Conservation (phyloP, 2,329 filamentous ascomycete genomes). For the Stagonosporopsis tanaceti region DNA sequence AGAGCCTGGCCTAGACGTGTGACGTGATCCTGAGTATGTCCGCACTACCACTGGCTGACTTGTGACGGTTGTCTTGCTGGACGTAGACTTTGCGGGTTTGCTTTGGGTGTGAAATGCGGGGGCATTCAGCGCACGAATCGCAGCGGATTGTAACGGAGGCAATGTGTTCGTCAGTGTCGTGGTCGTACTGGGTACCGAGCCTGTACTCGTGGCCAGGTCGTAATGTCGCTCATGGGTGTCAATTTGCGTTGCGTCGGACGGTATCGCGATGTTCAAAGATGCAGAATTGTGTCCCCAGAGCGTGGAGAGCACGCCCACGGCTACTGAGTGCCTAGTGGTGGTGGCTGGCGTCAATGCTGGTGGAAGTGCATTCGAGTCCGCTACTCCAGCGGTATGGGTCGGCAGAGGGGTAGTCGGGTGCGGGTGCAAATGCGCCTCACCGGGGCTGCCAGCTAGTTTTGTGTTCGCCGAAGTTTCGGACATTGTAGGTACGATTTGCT, state of each 20-base stretch:
- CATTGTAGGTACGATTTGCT: conserved; percentile 46
- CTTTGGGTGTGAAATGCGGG: conserved; percentile 46
- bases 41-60: conserved; percentile 56
- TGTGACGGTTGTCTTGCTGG: conserved; percentile 49
- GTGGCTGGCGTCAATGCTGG: conserved; percentile 47
- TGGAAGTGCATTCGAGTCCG: conserved; percentile 37
- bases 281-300: conserved; percentile 39
- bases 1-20: conserved; percentile 45
- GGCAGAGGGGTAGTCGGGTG: conserved; percentile 28
- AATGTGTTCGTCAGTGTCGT: conserved; percentile 49
- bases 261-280: conserved; percentile 20
- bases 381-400: conserved; percentile 28
- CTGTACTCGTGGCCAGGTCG: conserved; percentile 44
- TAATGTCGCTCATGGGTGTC: conserved; percentile 38
- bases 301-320: conserved; percentile 43
- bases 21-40: conserved; percentile 49
- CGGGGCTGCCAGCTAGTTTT: conserved; percentile 34
- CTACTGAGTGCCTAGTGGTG: conserved; percentile 45
- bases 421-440: conserved; percentile 32
- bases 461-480: conserved; percentile 36
- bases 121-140: conserved; percentile 50
- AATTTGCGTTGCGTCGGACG: conserved; percentile 26
- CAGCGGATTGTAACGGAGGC: conserved; percentile 48
- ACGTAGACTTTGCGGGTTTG: conserved; percentile 49
- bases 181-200: conserved; percentile 47